phyloP scores from a whole-genome alignment of 2,329 filamentous ascomycete genomes.

The Laburnicola sp. region DNA sequence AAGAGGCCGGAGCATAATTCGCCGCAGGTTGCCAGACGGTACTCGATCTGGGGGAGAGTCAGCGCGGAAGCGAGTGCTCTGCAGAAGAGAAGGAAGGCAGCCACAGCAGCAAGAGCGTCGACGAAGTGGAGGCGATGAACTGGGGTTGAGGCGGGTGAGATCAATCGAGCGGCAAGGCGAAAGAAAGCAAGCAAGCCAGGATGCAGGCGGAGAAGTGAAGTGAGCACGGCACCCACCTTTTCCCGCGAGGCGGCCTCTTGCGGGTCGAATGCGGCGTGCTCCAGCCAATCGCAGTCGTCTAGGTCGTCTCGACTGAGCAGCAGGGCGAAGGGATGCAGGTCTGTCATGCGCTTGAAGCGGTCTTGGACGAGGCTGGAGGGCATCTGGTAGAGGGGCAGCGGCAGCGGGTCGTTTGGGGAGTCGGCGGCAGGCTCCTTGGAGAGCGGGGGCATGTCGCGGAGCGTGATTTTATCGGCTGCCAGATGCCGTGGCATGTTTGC shows the following conservation, averaged over 20 bases:
- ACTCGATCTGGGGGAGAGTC: constrained; percentile 62
- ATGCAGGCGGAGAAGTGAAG: constrained; percentile 6
- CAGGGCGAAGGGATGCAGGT: constrained; percentile 73
- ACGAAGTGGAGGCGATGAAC: neutral
- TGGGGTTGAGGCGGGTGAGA: neutral
- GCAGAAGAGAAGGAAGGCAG: neutral
- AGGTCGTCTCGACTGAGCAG: constrained; percentile 69
- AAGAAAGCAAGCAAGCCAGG: constrained; percentile 1
- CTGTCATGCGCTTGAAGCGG: constrained; percentile 50
- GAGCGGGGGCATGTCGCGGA: constrained; percentile 44
- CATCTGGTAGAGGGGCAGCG: constrained; percentile 24
- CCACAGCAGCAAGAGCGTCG: neutral
- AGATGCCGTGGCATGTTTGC: constrained; percentile 51
- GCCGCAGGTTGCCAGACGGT: constrained; percentile 73
- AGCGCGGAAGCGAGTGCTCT: neutral
- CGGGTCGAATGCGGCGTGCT: constrained; percentile 62
- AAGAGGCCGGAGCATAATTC: constrained; percentile 81
- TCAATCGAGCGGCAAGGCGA: neutral
- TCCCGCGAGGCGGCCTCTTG: constrained; percentile 61
- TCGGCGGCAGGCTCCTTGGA: constrained; percentile 33
- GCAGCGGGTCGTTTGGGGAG: constrained; percentile 22
- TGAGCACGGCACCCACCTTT: constrained; percentile 54
- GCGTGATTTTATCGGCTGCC: constrained; percentile 40
- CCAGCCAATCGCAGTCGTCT: constrained; percentile 63
- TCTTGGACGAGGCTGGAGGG: constrained; percentile 29